These are phyloP conservation scores for Mentha longifolia DNA, from an alignment of 257 asterid genomes.

Conservation along the genomic window DNA sequence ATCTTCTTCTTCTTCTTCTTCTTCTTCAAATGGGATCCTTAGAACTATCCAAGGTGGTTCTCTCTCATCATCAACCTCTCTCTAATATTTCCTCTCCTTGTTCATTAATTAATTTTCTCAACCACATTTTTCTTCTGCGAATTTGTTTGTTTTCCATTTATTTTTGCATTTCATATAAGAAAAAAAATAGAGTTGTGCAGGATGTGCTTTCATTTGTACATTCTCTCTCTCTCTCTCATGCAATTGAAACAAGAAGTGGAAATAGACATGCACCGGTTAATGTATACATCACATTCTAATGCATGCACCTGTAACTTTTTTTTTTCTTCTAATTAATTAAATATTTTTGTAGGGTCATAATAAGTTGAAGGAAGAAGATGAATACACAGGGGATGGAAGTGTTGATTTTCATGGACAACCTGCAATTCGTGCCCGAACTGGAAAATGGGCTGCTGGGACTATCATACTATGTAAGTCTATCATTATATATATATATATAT, in stretches of 20 bases:
- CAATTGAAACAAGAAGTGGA: slow-evolving; percentile 1
- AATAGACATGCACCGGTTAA: not conserved
- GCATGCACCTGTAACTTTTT: not conserved
- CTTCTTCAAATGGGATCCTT: slow-evolving; percentile 63
- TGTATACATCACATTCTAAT: not conserved
- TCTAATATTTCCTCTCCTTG: not conserved
- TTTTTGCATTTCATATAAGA: not conserved
- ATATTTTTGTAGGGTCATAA: slow-evolving; percentile 40
- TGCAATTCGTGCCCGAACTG: slow-evolving; percentile 57
- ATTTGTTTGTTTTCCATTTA: not conserved
- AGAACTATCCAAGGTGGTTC: slow-evolving; percentile 54
- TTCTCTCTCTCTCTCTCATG: not conserved
- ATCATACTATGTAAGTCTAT: slow-evolving; percentile 66
- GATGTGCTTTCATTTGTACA: not conserved
- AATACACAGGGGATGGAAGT: slow-evolving; percentile 70
- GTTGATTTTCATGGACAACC: slow-evolving; percentile 76
- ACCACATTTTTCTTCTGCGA: not conserved
- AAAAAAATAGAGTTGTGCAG: not conserved
- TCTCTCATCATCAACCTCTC: slow-evolving; percentile 7
- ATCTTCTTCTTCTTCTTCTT: slow-evolving; percentile 36
- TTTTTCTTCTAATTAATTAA: too few species aligned
- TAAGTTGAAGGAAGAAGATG: slow-evolving; percentile 49
- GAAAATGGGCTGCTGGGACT: slow-evolving; percentile 76
- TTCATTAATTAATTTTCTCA: not conserved
- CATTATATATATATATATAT: not conserved